Evolutionary conservation across 352 stramenopile genomes (phyloP), one percentile per base, ranked within the genome.

Genomic region (Phytopythium chamaehyphon): DNA sequence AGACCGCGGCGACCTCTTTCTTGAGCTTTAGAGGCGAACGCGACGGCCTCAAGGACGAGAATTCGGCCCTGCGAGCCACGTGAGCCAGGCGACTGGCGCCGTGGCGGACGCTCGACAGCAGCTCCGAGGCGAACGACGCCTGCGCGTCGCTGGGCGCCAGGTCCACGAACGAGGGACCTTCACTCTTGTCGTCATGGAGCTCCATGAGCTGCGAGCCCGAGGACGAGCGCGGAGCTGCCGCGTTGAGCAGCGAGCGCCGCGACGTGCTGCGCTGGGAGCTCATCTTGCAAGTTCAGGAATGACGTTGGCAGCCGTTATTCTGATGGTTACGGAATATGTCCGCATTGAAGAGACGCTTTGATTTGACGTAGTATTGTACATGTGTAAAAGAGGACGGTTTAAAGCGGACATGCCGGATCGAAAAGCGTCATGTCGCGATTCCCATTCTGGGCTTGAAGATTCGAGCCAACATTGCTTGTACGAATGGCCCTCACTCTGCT

Each of bases 11-110:
- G 1, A 71, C 53, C 18, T 76, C 62, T 0, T 22, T 33, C 0
- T 55, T 50, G 2, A 86, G 19, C 31, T 71, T 69, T 15, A 50
- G 46, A 0, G 61, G 55, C 11, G 57, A 26, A 3, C n/a, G n/a
- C 16, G 19, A 1, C 39, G 33, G 49, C 15, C 12, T 1, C n/a
- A 31, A 33, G 38, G n/a, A 18, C 38, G n/a, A 26, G 4, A 21
- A 14, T 19, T 55, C n/a, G 3, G 33, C 14, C 23, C 22, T 33
- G 19, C 26, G 49, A 6, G 23, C 49, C 12, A 21, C 18, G 1
- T 26, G 24, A 3, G 39, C 19, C n/a, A 55, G 26, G 6, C 49
- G 49, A 11, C 10, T 14, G 16, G 39, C 40, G 19, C 49, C 49
- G 12, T 55, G 49, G 4, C 19, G 31, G 12, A 36, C 26, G 26